Evolutionary conservation across 2,329 filamentous ascomycete species (phyloP).

Genomic region (Alternaria tenuissima): DNA sequence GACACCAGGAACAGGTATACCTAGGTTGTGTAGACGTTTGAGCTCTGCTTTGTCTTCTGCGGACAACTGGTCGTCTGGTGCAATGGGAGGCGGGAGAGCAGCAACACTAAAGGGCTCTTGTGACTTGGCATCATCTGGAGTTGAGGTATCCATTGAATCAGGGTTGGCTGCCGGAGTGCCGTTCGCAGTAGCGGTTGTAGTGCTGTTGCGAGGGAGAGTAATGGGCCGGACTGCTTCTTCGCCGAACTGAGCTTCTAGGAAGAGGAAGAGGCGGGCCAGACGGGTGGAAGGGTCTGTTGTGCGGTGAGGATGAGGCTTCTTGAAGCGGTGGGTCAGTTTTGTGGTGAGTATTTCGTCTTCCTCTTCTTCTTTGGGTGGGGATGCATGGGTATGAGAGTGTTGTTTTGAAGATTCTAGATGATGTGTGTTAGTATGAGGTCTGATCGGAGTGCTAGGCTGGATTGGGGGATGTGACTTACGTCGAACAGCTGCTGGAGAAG

Average conservation of each 20-base stretch:
- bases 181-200: constrained; percentile 33
- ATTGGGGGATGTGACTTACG: constrained; percentile 62
- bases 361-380: constrained; percentile 12
- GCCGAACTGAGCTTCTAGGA: constrained; percentile 96
- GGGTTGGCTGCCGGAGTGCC: constrained; percentile 5
- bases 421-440: constrained; percentile 14
- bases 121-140: constrained; percentile 2
- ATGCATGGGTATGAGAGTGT: constrained; percentile 38
- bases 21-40: constrained; percentile 78
- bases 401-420: constrained; percentile 47
- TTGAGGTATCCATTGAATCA: constrained; percentile 1
- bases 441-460: constrained; percentile 9
- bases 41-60: constrained; percentile 65
- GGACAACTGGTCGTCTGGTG: constrained; percentile 10
- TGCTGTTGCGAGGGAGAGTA: constrained; percentile 66
- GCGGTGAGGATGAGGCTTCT: constrained; percentile 73
- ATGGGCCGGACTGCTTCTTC: constrained; percentile 82
- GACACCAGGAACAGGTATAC: constrained; percentile 90
- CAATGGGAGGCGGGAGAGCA: background rate
- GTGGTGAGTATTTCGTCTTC: constrained; percentile 14
- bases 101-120: constrained; percentile 20
- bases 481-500: constrained; percentile 92
- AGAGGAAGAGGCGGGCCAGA: constrained; percentile 87
- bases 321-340: constrained; percentile 37
- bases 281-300: constrained; percentile 76